phyloP scores from a whole-genome alignment of 2,329 filamentous ascomycete species.

The Fusarium tupiense region DNA sequence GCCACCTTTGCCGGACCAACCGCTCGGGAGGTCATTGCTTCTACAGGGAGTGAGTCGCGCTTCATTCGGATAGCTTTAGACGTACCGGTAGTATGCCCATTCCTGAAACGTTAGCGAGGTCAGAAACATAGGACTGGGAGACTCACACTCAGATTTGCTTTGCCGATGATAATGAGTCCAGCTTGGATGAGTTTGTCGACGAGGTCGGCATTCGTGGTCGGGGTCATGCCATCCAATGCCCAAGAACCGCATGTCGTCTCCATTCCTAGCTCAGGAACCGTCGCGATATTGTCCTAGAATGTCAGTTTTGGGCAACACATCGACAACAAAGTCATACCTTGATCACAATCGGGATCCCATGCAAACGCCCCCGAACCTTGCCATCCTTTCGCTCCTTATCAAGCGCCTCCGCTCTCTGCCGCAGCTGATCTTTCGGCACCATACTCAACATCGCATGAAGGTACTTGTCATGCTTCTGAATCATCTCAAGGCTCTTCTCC shows the following conservation, averaged over 20 bases:
- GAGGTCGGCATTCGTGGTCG: not conserved
- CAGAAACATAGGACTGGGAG: fast-evolving
- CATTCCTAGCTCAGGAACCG: not conserved
- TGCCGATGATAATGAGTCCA: not conserved
- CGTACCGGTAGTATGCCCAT: not conserved
- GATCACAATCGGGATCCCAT: not conserved
- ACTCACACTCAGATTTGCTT: not conserved
- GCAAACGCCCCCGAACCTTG: not conserved
- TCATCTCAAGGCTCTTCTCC: not conserved
- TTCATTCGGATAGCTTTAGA: not conserved
- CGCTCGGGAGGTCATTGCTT: slow-evolving; percentile 25
- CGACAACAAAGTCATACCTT: not conserved
- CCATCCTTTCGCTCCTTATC: not conserved
- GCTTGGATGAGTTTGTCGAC: not conserved
- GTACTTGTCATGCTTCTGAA: not conserved
- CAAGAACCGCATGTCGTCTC: not conserved
- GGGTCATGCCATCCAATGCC: not conserved
- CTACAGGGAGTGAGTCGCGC: not conserved
- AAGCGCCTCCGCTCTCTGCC: not conserved
- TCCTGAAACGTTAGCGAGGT: not conserved
- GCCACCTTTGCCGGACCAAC: not conserved
- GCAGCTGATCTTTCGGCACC: not conserved
- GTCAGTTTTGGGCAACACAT: not conserved
- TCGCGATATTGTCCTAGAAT: not conserved
- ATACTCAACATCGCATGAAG: not conserved